Evolutionary conservation across 140 eudicot species (phyloP), one percentile per base, ranked within the genome.

Genomic region (Bidens hawaiensis): DNA sequence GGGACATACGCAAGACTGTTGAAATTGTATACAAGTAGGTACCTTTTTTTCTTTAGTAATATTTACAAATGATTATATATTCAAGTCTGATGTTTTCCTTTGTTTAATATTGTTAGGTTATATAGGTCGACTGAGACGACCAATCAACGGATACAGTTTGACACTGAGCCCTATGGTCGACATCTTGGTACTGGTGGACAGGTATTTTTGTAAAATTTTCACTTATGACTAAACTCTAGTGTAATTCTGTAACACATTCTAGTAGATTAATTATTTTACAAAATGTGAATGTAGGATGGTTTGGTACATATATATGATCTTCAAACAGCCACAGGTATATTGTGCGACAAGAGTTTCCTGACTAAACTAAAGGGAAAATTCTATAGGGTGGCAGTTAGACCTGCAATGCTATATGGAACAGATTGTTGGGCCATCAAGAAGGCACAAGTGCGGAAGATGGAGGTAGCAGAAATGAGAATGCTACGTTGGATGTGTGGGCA

Each of bases 111-210:
- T 51, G 74, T 56, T 62, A 93, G 99, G 85, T 67, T 93, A 40
- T 93, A 85, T 72, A 81, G 99, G 79, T 88, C 99, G 72, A 27
- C 95, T 4, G 96, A 93, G 65, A 72, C 76, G 42, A 93, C 99
- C 60, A 93, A 93, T 78, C 99, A 93, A 75, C 80, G 96, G 64
- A 93, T 93, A 76, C 82, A 79, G 48, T 93, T 93, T 88, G 96
- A 93, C 72, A 81, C 79, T 34, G 99, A 93, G 76, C 96, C 96
- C 34, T 72, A 52, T 50, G 99, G 95, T 53, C 93, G 77, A 48
- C 79, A 93, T 79, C 99, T 93, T 62, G 99, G 89, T 68, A 84
- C 99, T 30, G 99, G 96, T 60, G 99, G 99, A 45, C 95, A 93
- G 96, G 99, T 93, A 82, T 52, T 12, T 30, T n/a, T 70, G 17